phyloP scores from a whole-genome alignment of 192 early-diverging fungal species.

The Neocallimastix lanati region DNA sequence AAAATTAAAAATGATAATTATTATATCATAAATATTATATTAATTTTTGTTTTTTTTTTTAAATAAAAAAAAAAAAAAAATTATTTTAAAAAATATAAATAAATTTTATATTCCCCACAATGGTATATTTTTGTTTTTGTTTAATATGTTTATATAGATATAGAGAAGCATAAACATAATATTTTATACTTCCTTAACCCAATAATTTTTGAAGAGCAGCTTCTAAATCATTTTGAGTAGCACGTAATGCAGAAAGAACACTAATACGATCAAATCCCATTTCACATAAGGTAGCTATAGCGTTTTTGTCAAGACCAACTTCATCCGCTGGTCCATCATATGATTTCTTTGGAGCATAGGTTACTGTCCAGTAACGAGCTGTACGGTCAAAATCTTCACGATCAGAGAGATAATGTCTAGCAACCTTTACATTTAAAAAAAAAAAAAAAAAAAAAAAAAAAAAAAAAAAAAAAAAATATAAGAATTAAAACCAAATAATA shows the following conservation, averaged over 20 bases:
- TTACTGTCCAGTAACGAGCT: constrained; percentile 22
- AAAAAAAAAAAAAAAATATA: too few species aligned
- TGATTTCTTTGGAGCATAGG: constrained; percentile 14
- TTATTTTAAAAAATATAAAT: too few species aligned
- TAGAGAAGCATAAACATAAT: too few species aligned
- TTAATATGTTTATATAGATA: too few species aligned
- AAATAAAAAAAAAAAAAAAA: too few species aligned
- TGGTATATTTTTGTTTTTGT: too few species aligned
- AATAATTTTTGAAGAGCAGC: background rate
- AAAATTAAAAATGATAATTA: too few species aligned
- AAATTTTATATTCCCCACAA: too few species aligned
- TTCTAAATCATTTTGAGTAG: background rate
- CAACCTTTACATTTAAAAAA: constrained; percentile 33
- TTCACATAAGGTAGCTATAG: constrained; percentile 16
- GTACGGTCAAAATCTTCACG: constrained; percentile 20
- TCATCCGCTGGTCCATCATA: constrained; percentile 2
- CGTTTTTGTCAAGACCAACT: constrained; percentile 14
- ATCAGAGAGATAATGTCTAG: constrained; percentile 20
- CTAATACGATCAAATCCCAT: constrained; percentile 32
- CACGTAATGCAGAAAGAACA: constrained; percentile 13
- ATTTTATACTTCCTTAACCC: background rate
- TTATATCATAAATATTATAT: too few species aligned
- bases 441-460: too few species aligned
- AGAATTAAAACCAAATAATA: too few species aligned
- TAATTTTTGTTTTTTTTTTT: too few species aligned